phyloP scores from a whole-genome alignment of 2,329 filamentous ascomycete species.

The Pezicula rhizophila region DNA sequence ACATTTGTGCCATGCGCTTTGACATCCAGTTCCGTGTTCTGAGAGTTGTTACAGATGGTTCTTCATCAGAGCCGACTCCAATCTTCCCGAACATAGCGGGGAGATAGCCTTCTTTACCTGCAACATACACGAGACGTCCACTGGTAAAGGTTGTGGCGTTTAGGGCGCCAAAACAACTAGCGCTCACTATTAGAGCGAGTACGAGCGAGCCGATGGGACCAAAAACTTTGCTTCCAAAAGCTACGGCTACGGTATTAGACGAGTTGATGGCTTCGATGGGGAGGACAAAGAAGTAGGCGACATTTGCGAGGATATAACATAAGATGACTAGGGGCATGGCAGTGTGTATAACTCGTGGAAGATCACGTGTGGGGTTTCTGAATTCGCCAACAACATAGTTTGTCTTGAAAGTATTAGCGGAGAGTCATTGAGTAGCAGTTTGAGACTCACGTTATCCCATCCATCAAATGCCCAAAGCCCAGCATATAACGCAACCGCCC shows the following conservation, averaged over 20 bases:
- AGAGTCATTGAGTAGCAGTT: not conserved
- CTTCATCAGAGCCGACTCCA: conserved; percentile 52
- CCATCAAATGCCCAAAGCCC: conserved; percentile 98
- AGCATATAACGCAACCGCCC: conserved; percentile 91
- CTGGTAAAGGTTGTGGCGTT: conserved; percentile 94
- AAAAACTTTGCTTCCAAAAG: conserved; percentile 87
- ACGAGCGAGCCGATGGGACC: conserved; percentile 75
- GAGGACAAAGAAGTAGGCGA: conserved; percentile 91
- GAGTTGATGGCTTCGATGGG: conserved; percentile 74
- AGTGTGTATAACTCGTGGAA: conserved; percentile 92
- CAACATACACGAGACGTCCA: conserved; percentile 85
- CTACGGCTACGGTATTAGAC: conserved; percentile 91
- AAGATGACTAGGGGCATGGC: conserved; percentile 92
- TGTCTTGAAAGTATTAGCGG: conserved; percentile 51
- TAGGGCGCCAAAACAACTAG: conserved; percentile 88
- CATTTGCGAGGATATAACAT: conserved; percentile 83
- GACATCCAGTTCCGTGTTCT: conserved; percentile 50
- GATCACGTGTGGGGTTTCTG: conserved; percentile 80
- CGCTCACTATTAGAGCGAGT: conserved; percentile 82
- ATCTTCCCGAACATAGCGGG: conserved; percentile 78
- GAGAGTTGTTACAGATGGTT: conserved; percentile 34
- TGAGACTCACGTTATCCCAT: conserved; percentile 85
- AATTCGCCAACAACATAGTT: conserved; percentile 98
- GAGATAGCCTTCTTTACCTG: conserved; percentile 91
- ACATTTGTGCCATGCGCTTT: conserved; percentile 51